Evolutionary conservation across 176 grass and related monocot genomes (phyloP), one percentile per base, ranked within the genome.

Genomic region (Lolium rigidum): DNA sequence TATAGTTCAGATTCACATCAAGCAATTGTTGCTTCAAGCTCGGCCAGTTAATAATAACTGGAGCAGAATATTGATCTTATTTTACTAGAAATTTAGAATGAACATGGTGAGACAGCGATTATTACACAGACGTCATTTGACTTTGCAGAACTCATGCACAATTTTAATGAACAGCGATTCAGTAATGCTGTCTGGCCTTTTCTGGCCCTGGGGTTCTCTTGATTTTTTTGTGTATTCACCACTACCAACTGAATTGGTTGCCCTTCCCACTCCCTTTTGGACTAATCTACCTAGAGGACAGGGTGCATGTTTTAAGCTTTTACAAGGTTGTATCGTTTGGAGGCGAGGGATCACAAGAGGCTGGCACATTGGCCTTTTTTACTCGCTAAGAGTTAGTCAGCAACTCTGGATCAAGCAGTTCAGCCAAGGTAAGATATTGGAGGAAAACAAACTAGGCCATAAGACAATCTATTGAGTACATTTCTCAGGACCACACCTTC

Each of bases 381-480:
- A 20, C 18, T 50, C 21, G 10, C 44, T 39, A 43, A 43, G 5
- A 74, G 71, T 50, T 49, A 10, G n/a, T 25, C 38, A 43, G 21
- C 24, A 41, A 68, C 62, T 44, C 71, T 50, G 46, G 16, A 70
- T 20, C 50, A 69, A 70, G 10, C 50, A 87, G 13, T 16, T 41
- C 8, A 9, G 4, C 17, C 37, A 57, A 86, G 14, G 17, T 80
- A 57, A 86, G 78, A 87, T 80, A 86, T 85, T 88, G 18, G 64
- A 90, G 85, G 78, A 88, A 50, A 90, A 41, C 82, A 93, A 93
- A 90, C 77, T 85, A 8, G 59, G 17, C 37, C 2, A 74, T 4
- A 50, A 15, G 1, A 55, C 4, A 60, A 6, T 20, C 46, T 64
- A 28, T 9, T 4, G 46, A 74, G 71, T 10, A 26, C 16, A 51